Base-by-base conservation (phyloP, 2,329 filamentous ascomycete genomes). In the Colletotrichum filicis region DNA sequence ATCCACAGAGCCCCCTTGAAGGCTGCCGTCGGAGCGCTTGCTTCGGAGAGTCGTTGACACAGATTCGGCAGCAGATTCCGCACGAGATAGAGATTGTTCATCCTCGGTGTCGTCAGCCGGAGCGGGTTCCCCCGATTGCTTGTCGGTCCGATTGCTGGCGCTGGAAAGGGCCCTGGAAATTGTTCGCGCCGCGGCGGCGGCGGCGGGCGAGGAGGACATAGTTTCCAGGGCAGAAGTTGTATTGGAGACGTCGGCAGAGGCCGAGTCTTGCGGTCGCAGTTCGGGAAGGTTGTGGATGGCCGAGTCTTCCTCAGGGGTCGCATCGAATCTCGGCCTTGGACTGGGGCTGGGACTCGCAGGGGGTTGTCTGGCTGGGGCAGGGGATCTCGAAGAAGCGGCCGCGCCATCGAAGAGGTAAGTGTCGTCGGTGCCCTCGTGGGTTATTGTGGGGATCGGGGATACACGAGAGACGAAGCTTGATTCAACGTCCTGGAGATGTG, bases 401-500 rank as follows among this genome's bases (percentile, higher is more conserved):
- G 42, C 82, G 42, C 68, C 80, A 76, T 91, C 89, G 76, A 91
- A 91, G 60, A 91, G 80, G 77, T 86, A 92, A 28, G 89, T 90
- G 79, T 92, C 90, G 81, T 92, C 89, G 68, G 85, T 79, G 60
- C 86, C 88, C 75, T 83, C 83, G 42, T 83, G 81, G 11, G 84
- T 81, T 63, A 85, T 83, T 35, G 83, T 83, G 46, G 85, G 85
- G 59, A 91, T 85, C 14, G 90, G 90, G 8, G 90, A 92, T 6
- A 89, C 79, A 6, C 87, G 85, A 2, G 89, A 87, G 67, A 91
- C 79, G 77, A 92, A 92, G 81, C 91, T 92, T 42, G 91, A 92
- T 78, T 93, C 91, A 74, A 92, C 86, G 77, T 92, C 91, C 76
- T 88, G 86, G 24, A 92, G 80, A 77, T 92, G 90, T 68, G 87